Base-by-base conservation (phyloP, 331 rosid genomes). In the Stylosanthes scabra region DNA sequence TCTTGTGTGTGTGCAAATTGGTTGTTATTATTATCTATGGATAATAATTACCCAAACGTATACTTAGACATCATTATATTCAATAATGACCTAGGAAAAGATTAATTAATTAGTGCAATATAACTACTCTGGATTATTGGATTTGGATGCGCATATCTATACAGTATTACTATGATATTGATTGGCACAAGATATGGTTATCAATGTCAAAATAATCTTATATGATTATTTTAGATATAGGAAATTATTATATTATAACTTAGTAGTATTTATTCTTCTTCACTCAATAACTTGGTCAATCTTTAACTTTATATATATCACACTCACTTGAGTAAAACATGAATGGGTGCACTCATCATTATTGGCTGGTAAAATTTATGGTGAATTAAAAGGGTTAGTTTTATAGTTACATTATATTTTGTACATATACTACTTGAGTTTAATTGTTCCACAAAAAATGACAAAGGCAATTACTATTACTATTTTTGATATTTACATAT, bases 41-140 rank as follows among this genome's bases (percentile, higher is more conserved):
- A 71, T 52, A 82, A 86, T 90, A 78, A 89, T 89, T 79, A 80
- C 81, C 76, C 61, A 66, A 75, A 75, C 64, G 77, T 71, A 63
- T 80, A 82, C 67, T 74, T 81, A 83, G 90, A 88, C 96, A 88
- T 56, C 87, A 93, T 88, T 72, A 90, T 90, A 83, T 73, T 81
- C 82, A 61, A 84, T 84, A 79, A 88, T 87, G 79, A 78, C 76
- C n/a, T 82, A 37, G 59, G 83, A 78, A 83, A 84, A 74, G 66
- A 83, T 79, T 20, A 20, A 20, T 20, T 20, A 20, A 20, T 20
- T 85, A 82, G 88, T 89, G 96, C 88, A 81, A 78, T 86, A 1
- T 31, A 31, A 31, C 54, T 49, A 46, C 74, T 63, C 41, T 72
- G 68, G 82, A 70, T 75, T 31, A 31, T 31, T 31, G 37, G 37